Base-by-base conservation (phyloP, 1,284 basidiomycete genomes). In the Exobasidium cylindrosporum region DNA sequence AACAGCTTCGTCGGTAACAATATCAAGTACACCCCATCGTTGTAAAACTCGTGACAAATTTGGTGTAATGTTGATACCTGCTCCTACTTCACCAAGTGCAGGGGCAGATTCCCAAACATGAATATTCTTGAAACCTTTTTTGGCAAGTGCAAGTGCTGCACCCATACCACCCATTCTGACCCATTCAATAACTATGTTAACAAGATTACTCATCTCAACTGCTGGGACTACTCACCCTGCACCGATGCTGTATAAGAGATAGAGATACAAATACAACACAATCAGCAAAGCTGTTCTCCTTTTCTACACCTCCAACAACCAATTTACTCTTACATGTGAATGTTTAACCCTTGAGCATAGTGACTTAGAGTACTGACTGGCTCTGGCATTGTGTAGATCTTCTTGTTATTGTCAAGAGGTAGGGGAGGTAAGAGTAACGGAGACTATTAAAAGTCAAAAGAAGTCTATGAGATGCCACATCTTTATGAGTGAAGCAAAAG, bases 1-100 rank as follows among this genome's bases (percentile, higher is more conserved):
- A 2, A 80, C 77, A 1, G 69, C 76, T 58, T 80, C 80, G n/a
- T 61, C 55, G 43, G 58, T 50, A 26, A 66, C 70, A 26, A 67
- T 58, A 10, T 68, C 61, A 17, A 76, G 63, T 1, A 77, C 70
- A 10, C 70, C 73, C 65, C 68, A 74, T 24, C 57, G 52, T 56
- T 73, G 69, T 17, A 80, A 66, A 17, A 79, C 58, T 17, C 77
- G 67, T 0, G 69, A 63, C 3, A 80, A 66, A 58, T 80, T 80
- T 24, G 78, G 78, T 0, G 73, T 69, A 29, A 76, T 72, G 61
- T 76, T 72, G 66, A 78, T 79, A 5, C 78, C 76, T 10, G 74
- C 77, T 1, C 78, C 78, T 5, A 80, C 76, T 52, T 79, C 77
- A 40, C 73, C 78, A 11, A 80, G 54, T 1, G 44, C 57, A 10